These are phyloP conservation scores for Sugiyamaella xylanicola DNA, from an alignment of 1,139 yeast species.

Conservation along the genomic window DNA sequence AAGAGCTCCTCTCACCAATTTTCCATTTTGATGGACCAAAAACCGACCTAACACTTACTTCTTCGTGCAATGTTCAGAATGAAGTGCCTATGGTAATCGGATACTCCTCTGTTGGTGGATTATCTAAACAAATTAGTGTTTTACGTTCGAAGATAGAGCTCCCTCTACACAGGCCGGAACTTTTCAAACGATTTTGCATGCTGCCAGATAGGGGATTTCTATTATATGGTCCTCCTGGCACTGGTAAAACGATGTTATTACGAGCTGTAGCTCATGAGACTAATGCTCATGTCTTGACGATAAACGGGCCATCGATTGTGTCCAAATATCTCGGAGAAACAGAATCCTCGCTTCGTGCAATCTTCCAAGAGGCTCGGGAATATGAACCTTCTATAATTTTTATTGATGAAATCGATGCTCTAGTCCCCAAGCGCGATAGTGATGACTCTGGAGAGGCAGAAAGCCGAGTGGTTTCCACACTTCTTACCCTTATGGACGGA, in stretches of 20 bases:
- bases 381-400: conserved; percentile 86
- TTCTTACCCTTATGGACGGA: conserved; percentile 87
- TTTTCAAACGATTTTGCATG: conserved; percentile 83
- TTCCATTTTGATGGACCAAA: conserved; percentile 2
- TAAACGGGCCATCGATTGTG: conserved; percentile 89
- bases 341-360: conserved; percentile 76
- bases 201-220: conserved; percentile 86
- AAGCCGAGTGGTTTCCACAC: conserved; percentile 83
- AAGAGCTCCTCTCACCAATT: conserved; percentile 36
- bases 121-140: conserved; percentile 60
- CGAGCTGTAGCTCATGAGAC: conserved; percentile 75
- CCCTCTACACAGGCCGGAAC: conserved; percentile 75
- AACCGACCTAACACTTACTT: conserved; percentile 2
- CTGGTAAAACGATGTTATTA: conserved; percentile 91
- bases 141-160: conserved; percentile 72
- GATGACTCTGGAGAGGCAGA: conserved; percentile 92
- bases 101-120: conserved; percentile 74
- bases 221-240: conserved; percentile 96
- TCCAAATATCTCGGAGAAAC: conserved; percentile 94
- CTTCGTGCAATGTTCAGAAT: conserved; percentile 10
- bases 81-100: conserved; percentile 48
- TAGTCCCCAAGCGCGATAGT: conserved; percentile 69
- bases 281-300: conserved; percentile 76
- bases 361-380: conserved; percentile 78
- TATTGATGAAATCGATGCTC: conserved; percentile 89